Evolutionary conservation across 805 yeast genomes (phyloP).

Genomic region (Kodamaea fukazawae): DNA sequence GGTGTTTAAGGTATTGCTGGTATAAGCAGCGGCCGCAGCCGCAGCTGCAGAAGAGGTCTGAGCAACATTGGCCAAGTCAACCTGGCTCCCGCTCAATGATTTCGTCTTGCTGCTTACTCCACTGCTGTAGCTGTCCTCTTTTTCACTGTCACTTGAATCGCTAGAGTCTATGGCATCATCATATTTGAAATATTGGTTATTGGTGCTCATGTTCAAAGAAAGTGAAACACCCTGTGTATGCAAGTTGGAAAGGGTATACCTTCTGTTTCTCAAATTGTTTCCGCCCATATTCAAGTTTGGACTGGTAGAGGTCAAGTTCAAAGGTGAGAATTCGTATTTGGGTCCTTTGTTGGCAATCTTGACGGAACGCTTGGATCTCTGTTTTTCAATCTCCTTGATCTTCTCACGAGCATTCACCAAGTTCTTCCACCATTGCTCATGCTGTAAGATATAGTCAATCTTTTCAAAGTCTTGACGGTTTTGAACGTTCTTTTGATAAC

Average conservation of each 20-base stretch:
- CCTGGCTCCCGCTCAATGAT: neutral
- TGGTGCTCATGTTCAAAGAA: slow-evolving; percentile 72
- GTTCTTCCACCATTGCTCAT: slow-evolving; percentile 87
- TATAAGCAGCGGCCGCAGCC: neutral
- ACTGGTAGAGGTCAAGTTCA: slow-evolving; percentile 20
- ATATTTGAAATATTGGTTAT: slow-evolving; percentile 27
- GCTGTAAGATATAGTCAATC: slow-evolving; percentile 49
- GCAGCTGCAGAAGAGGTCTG: neutral
- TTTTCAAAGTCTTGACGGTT: slow-evolving; percentile 32
- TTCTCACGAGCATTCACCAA: slow-evolving; percentile 55
- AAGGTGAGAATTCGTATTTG: slow-evolving; percentile 24
- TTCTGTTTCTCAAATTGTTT: slow-evolving; percentile 28
- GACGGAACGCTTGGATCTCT: slow-evolving; percentile 14
- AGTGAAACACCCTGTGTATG: slow-evolving; percentile 68
- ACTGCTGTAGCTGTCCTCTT: slow-evolving; percentile 14
- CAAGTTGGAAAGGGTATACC: slow-evolving; percentile 58
- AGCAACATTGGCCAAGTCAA: neutral
- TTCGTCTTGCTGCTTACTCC: slow-evolving; percentile 1
- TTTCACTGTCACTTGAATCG: slow-evolving; percentile 25
- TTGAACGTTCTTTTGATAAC: slow-evolving; percentile 40
- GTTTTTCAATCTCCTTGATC: slow-evolving; percentile 32
- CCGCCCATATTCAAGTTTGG: slow-evolving; percentile 17
- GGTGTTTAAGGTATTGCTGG: slow-evolving; percentile 3
- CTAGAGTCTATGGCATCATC: slow-evolving; percentile 21
- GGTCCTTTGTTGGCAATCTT: slow-evolving; percentile 6